phyloP scores from a whole-genome alignment of 2,329 filamentous ascomycete species.

The Alternaria dauci region DNA sequence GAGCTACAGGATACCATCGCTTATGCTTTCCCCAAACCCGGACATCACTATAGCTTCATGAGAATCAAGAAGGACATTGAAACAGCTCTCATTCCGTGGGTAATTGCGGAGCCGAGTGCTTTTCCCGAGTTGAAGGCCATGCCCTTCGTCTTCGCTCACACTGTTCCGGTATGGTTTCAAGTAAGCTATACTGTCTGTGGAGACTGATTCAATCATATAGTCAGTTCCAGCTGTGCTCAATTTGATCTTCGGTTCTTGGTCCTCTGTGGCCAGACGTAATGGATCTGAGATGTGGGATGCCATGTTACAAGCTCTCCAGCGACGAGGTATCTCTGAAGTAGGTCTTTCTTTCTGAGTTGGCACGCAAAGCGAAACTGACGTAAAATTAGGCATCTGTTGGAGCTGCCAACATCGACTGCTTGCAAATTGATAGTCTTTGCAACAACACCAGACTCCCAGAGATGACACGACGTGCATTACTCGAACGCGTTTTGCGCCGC shows the following conservation, averaged over 20 bases:
- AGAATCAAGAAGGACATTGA: constrained; percentile 13
- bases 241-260: constrained; percentile 5
- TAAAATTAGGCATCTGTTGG: neutral
- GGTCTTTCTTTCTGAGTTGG: neutral
- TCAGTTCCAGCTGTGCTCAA: neutral
- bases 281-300: neutral
- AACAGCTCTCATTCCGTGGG: constrained; percentile 17
- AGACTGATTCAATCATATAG: neutral
- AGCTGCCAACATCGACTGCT: neutral
- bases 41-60: neutral
- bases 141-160: constrained; percentile 24
- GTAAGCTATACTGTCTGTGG: too few species aligned
- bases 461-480: constrained; percentile 1
- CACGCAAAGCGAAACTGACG: neutral
- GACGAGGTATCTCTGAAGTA: neutral
- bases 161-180: constrained; percentile 17
- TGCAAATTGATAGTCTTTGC: constrained; percentile 1
- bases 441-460: neutral
- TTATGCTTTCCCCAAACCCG: neutral
- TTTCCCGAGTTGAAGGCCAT: constrained; percentile 11
- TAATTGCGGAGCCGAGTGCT: constrained; percentile 11
- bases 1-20: neutral
- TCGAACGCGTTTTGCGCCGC: constrained; percentile 24
- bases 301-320: neutral
- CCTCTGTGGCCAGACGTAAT: neutral